Evolutionary conservation across 495 filamentous ascomycete species (phyloP).

Genomic region (Halenospora varia): DNA sequence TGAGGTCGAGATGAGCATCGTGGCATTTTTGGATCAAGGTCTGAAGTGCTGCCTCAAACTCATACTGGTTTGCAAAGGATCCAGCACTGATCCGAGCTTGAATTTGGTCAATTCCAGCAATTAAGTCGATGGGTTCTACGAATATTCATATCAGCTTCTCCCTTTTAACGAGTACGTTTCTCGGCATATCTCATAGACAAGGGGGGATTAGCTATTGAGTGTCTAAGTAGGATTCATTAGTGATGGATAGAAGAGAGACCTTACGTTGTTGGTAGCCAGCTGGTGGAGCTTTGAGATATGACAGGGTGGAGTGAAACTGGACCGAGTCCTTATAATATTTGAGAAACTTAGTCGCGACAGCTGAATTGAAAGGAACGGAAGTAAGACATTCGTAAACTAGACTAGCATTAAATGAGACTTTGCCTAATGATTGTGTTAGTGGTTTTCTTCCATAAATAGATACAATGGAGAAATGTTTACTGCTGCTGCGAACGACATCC

Average conservation of each 20-base stretch:
- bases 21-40: constrained; percentile 36
- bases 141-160: too few species aligned
- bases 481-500: too few species aligned
- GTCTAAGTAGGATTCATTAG: too few species aligned
- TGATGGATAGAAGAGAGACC: too few species aligned
- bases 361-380: constrained; percentile 51
- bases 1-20: constrained; percentile 42
- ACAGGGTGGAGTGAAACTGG: constrained; percentile 52
- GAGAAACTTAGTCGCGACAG: constrained; percentile 46
- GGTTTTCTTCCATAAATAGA: too few species aligned
- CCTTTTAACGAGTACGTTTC: too few species aligned
- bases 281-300: constrained; percentile 52
- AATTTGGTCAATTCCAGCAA: constrained; percentile 41
- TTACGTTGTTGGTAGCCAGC: constrained; percentile 48
- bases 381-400: constrained; percentile 47
- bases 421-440: too few species aligned
- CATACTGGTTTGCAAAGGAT: constrained; percentile 42
- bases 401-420: constrained; percentile 35
- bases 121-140: too few species aligned
- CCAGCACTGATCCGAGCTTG: constrained; percentile 34
- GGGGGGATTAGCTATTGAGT: too few species aligned
- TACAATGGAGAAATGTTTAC: too few species aligned
- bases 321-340: constrained; percentile 51
- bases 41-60: constrained; percentile 46
- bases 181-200: too few species aligned